Evolutionary conservation across 768 basidiomycete species (phyloP).

Genomic region (Xerocomus spinulosus): DNA sequence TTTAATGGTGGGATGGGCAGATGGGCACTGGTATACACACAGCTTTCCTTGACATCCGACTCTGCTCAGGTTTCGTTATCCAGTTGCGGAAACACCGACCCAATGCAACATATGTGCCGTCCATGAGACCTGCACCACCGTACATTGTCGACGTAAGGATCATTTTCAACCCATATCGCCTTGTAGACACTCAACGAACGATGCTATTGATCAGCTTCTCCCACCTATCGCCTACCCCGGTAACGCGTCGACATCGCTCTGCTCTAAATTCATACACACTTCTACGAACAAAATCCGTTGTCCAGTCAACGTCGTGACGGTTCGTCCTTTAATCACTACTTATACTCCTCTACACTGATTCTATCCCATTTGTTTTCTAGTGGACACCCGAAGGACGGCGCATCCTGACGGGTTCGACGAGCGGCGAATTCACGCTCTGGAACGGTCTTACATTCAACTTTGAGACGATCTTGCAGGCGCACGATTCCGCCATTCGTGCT

Average conservation of each 20-base stretch:
- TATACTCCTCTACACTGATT: background rate
- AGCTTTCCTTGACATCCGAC: background rate
- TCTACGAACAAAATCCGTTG: constrained; percentile 98
- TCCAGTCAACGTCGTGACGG: constrained; percentile 93
- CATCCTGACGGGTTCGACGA: constrained; percentile 90
- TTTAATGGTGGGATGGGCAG: constrained; percentile 86
- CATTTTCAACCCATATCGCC: constrained; percentile 10
- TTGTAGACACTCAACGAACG: constrained; percentile 25
- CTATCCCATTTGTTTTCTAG: constrained; percentile 37
- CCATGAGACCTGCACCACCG: constrained; percentile 78
- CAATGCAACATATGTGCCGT: constrained; percentile 69
- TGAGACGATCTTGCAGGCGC: constrained; percentile 98
- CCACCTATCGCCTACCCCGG: constrained; percentile 90
- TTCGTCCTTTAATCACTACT: constrained; percentile 40
- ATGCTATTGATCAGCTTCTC: constrained; percentile 58
- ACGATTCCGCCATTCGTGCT: constrained; percentile 90
- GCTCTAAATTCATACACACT: constrained; percentile 96
- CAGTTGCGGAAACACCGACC: constrained; percentile 77
- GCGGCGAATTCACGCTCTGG: constrained; percentile 98
- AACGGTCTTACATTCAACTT: constrained; percentile 99
- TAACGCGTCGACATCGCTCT: constrained; percentile 89
- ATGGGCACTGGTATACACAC: constrained; percentile 73
- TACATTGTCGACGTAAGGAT: constrained; percentile 81
- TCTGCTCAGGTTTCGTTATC: background rate
- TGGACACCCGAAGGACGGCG: constrained; percentile 98